These are phyloP conservation scores for Phaffia rhodozyma DNA, from an alignment of 1,284 basidiomycete species.

Conservation along the genomic window DNA sequence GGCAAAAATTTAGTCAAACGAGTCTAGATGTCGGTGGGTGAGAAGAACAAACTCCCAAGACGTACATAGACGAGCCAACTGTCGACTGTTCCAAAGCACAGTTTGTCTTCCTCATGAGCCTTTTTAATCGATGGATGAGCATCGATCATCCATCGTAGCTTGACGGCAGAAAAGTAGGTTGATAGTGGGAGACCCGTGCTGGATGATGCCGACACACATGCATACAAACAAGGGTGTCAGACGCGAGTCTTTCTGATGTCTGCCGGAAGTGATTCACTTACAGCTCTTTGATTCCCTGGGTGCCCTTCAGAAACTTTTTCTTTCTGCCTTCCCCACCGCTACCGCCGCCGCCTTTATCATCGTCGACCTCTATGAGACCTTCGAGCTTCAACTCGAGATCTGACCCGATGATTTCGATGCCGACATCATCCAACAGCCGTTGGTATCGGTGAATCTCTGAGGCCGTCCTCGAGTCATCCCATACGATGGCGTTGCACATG, in stretches of 20 bases:
- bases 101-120: conserved; percentile 69
- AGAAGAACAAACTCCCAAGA: conserved; percentile 19
- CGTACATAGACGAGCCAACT: conserved; percentile 87
- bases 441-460: conserved; percentile 67
- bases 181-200: conserved; percentile 87
- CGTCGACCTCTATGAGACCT: conserved; percentile 19
- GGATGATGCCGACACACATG: neutral
- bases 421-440: conserved; percentile 56
- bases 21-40: neutral
- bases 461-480: conserved; percentile 88
- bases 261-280: conserved; percentile 9
- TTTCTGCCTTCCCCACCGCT: conserved; percentile 5
- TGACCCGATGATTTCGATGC: conserved; percentile 52
- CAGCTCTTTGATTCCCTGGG: conserved; percentile 40
- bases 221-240: neutral
- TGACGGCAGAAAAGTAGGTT: conserved; percentile 94
- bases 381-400: conserved; percentile 21
- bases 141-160: conserved; percentile 93
- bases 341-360: conserved; percentile 20
- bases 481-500: conserved; percentile 81
- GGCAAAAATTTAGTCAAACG: neutral
- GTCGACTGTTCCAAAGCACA: conserved; percentile 90
- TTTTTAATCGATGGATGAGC: conserved; percentile 64
- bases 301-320: conserved; percentile 16
- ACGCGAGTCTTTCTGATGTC: neutral